Evolutionary conservation across 805 yeast genomes (phyloP), one percentile per base, ranked within the genome.

Genomic region (Lachancea sp.): DNA sequence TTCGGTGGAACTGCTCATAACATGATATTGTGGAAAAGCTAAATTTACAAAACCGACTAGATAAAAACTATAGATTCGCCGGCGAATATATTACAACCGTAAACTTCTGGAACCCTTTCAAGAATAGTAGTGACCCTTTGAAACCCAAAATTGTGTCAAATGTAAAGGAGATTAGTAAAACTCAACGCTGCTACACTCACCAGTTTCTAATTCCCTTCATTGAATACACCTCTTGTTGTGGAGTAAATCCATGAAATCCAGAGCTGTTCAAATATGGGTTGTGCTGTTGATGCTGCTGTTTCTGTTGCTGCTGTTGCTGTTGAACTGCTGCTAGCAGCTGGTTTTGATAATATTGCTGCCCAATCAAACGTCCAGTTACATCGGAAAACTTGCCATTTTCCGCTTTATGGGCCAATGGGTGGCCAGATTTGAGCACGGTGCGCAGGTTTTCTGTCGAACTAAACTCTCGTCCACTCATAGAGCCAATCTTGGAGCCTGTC

Each of bases 221-320:
- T 5, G 25, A 11, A 18, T 20, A 18, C 23, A 16, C 30, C 16
- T 35, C 33, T 15, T 34, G 38, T 22, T 37, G 44, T 16, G 20
- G 13, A 15, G 31, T 7, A 19, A 17, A 30, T 18, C 29, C 17
- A 11, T 32, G 34, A 26, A 29, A 25, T 15, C 45, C 40, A 26
- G 26, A 22, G 20, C 36, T 35, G 24, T 21, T 38, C 31, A 34
- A 15, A 24, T 34, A 36, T 16, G 42, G 45, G 23, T 37, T 44
- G 25, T 40, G 40, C 17, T 44, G 47, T 21, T 43, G 47, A 13
- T 34, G 37, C 23, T 42, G 40, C 26, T 39, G 43, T 17, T 40
- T 43, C 26, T 19, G 34, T 18, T 38, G 43, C 24, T 45, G 48
- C 34, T 44, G 43, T 16, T 44, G 44, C 40, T 46, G 46, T 21